A percentile compares a stretch with the other conserved stretches of the same genome.
Conservation (phyloP, 176 grass and related monocot species). For the Alopecurus myosuroides region DNA sequence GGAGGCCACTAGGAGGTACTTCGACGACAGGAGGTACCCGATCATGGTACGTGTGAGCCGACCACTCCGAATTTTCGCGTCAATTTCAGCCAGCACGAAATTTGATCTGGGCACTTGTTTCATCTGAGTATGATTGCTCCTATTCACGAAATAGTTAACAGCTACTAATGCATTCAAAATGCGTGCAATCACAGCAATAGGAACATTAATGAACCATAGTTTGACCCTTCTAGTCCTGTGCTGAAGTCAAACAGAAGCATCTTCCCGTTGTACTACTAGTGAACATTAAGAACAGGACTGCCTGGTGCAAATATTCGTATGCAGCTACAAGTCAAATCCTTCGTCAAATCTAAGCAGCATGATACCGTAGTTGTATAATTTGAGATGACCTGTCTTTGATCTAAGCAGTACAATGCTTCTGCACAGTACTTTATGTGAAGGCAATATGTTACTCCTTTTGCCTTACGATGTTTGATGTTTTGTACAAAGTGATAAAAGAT, state of each 20-base stretch:
- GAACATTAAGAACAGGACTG: background rate
- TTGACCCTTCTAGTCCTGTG: background rate
- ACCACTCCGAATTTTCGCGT: background rate
- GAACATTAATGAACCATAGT: background rate
- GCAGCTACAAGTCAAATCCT: background rate
- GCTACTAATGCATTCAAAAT: background rate
- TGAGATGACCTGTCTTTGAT: background rate
- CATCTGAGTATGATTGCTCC: background rate
- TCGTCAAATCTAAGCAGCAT: background rate
- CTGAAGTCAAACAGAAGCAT: background rate
- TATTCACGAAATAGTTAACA: background rate
- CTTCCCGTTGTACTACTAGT: background rate
- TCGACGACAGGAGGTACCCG: constrained; percentile 61
- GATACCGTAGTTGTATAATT: background rate
- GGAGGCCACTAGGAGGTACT: constrained; percentile 74
- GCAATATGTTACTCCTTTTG: background rate
- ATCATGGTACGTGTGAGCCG: constrained; percentile 50
- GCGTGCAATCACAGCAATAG: background rate
- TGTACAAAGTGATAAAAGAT: background rate
- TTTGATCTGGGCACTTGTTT: background rate
- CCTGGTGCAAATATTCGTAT: background rate
- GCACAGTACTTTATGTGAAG: background rate
- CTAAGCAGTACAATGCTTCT: too few species aligned
- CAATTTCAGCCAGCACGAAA: constrained; percentile 3
- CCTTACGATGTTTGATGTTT: background rate